phyloP scores from a whole-genome alignment of 2,329 filamentous ascomycete species.

The Cryphonectria nitschkei region DNA sequence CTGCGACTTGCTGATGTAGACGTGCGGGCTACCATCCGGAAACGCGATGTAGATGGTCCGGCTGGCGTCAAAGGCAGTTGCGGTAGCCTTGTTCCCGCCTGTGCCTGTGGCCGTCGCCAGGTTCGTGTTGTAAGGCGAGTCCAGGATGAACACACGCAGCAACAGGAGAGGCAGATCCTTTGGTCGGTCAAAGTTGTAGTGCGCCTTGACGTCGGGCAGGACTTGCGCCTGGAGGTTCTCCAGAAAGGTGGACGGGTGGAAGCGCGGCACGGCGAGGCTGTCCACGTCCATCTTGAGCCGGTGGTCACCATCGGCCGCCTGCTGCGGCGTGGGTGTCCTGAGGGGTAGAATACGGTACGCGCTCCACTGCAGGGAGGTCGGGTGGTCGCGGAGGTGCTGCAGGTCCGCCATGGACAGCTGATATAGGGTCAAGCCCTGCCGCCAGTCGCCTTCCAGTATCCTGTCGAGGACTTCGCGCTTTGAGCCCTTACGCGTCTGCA shows the following conservation, averaged over 20 bases:
- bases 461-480: constrained; percentile 67
- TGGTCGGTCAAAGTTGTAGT: constrained; percentile 80
- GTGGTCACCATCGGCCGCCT: constrained; percentile 43
- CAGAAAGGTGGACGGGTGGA: constrained; percentile 81
- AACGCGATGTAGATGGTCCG: constrained; percentile 81
- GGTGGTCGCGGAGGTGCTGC: constrained; percentile 68
- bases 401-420: constrained; percentile 72
- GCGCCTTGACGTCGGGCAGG: constrained; percentile 78
- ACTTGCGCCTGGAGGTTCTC: constrained; percentile 75
- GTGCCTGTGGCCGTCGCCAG: constrained; percentile 46
- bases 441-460: constrained; percentile 70
- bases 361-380: constrained; percentile 65
- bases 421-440: constrained; percentile 65
- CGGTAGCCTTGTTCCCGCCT: constrained; percentile 30
- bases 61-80: constrained; percentile 62
- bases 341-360: constrained; percentile 63
- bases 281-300: constrained; percentile 48
- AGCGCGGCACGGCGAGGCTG: constrained; percentile 64
- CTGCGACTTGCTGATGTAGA: constrained; percentile 67
- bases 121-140: constrained; percentile 76
- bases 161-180: constrained; percentile 70
- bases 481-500: constrained; percentile 63
- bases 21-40: constrained; percentile 75
- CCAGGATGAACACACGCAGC: constrained; percentile 77
- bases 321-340: constrained; percentile 38